These are phyloP conservation scores for Candida cerambycidarum DNA, from an alignment of 805 yeast genomes.

Conservation along the genomic window DNA sequence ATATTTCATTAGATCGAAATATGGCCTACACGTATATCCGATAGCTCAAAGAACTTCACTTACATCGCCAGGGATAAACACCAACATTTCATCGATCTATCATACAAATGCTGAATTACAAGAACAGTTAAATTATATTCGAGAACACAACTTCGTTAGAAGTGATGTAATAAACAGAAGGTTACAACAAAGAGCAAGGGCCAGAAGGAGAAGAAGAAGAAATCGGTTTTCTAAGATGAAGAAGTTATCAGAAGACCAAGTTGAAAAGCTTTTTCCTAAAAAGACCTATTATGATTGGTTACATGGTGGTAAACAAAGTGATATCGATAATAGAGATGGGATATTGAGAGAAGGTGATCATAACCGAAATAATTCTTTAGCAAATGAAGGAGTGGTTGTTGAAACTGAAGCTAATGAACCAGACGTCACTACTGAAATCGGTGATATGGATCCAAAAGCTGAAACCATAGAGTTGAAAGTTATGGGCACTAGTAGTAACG, in stretches of 20 bases:
- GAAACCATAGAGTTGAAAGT: slow-evolving; percentile 2
- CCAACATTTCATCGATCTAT: slow-evolving; percentile 6
- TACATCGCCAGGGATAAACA: background rate
- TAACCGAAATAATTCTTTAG: background rate
- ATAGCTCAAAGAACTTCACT: slow-evolving; percentile 27
- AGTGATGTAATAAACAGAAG: slow-evolving; percentile 31
- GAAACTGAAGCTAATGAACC: too few relatives aligned
- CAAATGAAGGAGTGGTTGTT: background rate
- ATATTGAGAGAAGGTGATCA: slow-evolving; percentile 38
- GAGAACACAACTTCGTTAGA: slow-evolving; percentile 31
- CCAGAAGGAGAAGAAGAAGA: slow-evolving; percentile 42
- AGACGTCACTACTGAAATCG: too few relatives aligned
- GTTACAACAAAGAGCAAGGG: slow-evolving; percentile 27
- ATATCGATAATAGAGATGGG: slow-evolving; percentile 44
- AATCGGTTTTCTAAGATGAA: slow-evolving; percentile 47
- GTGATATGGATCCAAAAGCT: too few relatives aligned
- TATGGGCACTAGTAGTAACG: background rate
- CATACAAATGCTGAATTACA: slow-evolving; percentile 26
- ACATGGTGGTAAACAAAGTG: slow-evolving; percentile 57
- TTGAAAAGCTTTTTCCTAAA: slow-evolving; percentile 59
- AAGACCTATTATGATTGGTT: slow-evolving; percentile 61
- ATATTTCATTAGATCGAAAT: slow-evolving; percentile 56
- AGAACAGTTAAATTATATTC: slow-evolving; percentile 35
- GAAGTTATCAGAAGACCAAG: slow-evolving; percentile 54
- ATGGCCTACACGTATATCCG: slow-evolving; percentile 52